Evolutionary conservation across 2,329 filamentous ascomycete genomes (phyloP), one percentile per base, ranked within the genome.

Genomic region (Colletotrichum lupini): DNA sequence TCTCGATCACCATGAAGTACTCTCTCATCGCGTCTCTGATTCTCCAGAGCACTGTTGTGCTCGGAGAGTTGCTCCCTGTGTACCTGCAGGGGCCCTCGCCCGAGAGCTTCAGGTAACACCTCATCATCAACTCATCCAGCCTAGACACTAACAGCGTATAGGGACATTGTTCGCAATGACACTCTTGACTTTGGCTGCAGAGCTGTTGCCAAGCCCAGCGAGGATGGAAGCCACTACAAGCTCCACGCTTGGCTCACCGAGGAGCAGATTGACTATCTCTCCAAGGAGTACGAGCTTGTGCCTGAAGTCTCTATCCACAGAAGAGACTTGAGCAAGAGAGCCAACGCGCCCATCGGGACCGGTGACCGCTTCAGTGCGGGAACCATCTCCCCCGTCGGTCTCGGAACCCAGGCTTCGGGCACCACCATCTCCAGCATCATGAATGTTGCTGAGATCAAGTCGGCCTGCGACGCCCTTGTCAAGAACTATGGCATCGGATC

Each of bases 401-500:
- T 82, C 5, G 79, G 81, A 12, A 76, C 80, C 81, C 70, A 12
- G 14, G 42, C 64, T 28, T 46, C 61, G 8, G 53, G 69, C 3
- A 68, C 53, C 35, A 78, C 79, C 35, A 82, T 87, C 66, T 74
- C 79, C 55, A 83, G 81, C 64, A 84, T 88, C 76, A 82, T 88
- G 77, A 88, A 83, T 61, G 79, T 83, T 49, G 75, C 77, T 12
- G 87, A 88, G 75, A 81, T 88, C 65, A 80, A 81, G 57, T 84
- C 84, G 2, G 87, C 82, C 1, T 79, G 87, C 46, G 76, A 83
- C 32, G 84, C 81, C 49, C 83, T 88, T 24, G 82, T 81, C 26
- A 81, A 76, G 30, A 77, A 77, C 14, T 87, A 87, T 76, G 79
- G 83, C 4, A 80, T 87, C 71, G 80, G 79, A 1, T 79, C 85